Conservation (phyloP, 495 filamentous ascomycete species). For the Penicillium flavigenum region DNA sequence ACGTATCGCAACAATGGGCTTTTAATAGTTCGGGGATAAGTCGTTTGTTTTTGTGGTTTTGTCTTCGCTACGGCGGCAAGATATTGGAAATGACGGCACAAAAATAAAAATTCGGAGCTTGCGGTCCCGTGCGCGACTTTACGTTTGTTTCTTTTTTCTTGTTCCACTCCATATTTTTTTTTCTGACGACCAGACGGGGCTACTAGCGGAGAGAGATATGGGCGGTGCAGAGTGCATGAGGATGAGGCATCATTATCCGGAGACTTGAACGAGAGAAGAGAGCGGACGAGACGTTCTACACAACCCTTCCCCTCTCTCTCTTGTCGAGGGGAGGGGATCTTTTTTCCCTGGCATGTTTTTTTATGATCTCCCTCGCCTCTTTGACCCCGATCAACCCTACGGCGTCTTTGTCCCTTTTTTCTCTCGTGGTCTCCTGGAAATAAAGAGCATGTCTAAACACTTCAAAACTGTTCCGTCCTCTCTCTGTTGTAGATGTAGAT, state of each 20-base stretch:
- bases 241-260: slow-evolving; percentile 22
- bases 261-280: slow-evolving; percentile 30
- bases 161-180: slow-evolving; percentile 24
- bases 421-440: slow-evolving; percentile 41
- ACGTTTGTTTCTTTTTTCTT: slow-evolving; percentile 31
- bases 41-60: slow-evolving; percentile 37
- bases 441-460: slow-evolving; percentile 41
- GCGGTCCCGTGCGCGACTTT: slow-evolving; percentile 31
- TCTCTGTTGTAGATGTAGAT: slow-evolving; percentile 14
- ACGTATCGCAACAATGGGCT: slow-evolving; percentile 42
- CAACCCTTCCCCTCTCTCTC: slow-evolving; percentile 13
- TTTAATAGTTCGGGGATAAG: slow-evolving; percentile 20
- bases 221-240: slow-evolving; percentile 29
- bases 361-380: slow-evolving; percentile 32
- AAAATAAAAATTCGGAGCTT: slow-evolving; percentile 35
- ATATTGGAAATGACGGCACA: slow-evolving; percentile 28
- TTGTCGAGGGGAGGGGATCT: slow-evolving; percentile 19
- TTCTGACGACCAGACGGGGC: slow-evolving; percentile 35
- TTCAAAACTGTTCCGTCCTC: slow-evolving; percentile 27
- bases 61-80: slow-evolving; percentile 25
- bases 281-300: slow-evolving; percentile 27
- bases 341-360: slow-evolving; percentile 28
- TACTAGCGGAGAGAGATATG: slow-evolving; percentile 32
- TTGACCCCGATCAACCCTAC: slow-evolving; percentile 30
- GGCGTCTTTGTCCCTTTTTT: slow-evolving; percentile 37